Conservation (phyloP, 805 yeast genomes). For the Starmerella tilneyi region DNA sequence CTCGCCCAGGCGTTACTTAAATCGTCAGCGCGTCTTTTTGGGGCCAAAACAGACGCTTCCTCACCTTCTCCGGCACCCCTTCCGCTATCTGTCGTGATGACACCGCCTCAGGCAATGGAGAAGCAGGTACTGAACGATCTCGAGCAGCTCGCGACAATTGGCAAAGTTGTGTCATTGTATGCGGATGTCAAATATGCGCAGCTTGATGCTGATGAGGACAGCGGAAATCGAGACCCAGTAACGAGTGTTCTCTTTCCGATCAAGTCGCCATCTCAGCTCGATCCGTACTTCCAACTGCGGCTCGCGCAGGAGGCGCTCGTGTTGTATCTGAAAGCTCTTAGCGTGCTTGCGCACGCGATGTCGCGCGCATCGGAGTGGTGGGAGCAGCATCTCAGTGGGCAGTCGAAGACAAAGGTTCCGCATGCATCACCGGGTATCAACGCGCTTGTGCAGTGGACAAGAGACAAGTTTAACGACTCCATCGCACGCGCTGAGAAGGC, state of each 20-base stretch:
- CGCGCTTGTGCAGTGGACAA: constrained; percentile 74
- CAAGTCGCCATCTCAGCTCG: constrained; percentile 8
- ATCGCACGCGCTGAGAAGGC: constrained; percentile 80
- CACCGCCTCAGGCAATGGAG: constrained; percentile 22
- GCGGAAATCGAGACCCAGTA: not conserved
- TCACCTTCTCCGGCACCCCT: constrained; percentile 7
- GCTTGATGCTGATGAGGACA: constrained; percentile 44
- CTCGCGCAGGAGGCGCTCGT: constrained; percentile 75
- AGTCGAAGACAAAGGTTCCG: not conserved
- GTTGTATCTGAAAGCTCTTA: constrained; percentile 71
- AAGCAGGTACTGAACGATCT: constrained; percentile 34
- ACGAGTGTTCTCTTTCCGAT: constrained; percentile 4
- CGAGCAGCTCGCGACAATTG: constrained; percentile 75
- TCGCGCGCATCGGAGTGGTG: constrained; percentile 83
- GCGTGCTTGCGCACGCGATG: constrained; percentile 80
- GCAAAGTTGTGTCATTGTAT: constrained; percentile 76
- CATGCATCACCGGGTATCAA: constrained; percentile 24
- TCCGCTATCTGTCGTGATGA: constrained; percentile 12
- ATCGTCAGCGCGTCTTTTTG: constrained; percentile 81
- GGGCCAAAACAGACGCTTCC: constrained; percentile 32
- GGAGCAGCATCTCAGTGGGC: constrained; percentile 33
- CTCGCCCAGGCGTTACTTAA: constrained; percentile 75
- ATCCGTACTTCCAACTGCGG: constrained; percentile 17
- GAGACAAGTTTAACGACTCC: constrained; percentile 79
- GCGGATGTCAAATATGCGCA: constrained; percentile 88